Evolutionary conservation across 192 early-diverging fungal genomes (phyloP), one percentile per base, ranked within the genome.

Genomic region (Backusella tuberculispora): DNA sequence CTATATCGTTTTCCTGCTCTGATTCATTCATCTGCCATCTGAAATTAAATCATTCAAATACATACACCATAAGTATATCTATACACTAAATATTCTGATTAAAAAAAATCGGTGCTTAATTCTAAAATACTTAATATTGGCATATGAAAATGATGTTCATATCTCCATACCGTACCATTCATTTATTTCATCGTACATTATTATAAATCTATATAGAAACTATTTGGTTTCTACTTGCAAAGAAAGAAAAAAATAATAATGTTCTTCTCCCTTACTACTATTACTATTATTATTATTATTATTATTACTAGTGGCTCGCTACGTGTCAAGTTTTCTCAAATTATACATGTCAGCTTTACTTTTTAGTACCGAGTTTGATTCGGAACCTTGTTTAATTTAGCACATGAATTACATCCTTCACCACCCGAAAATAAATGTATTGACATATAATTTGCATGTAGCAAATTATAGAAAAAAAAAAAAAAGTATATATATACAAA

Each of bases 341-440:
- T n/a, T 21, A 19, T 19, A 24, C 19, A 56, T 56, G 50, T 12
- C 50, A 56, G 8, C 24, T 21, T 3, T 3, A 56, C 24, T 56
- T 8, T 53, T 21, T 56, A 4, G 50, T 21, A 8, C 19, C 50
- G 50, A 56, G 24, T 8, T 24, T 56, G 50, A 56, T 56, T 24
- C 50, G 50, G 50, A 56, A 56, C 50, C 50, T 56, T 56, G 50
- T 24, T 56, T 56, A 21, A 24, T 56, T 56, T 56, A 56, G 21
- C 50, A 56, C 19, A 19, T 56, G 50, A 56, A 56, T 21, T 21
- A 21, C 10, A 56, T 15, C 50, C 19, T 45, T 45, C 44, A 45
- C 13, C 44, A 8, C 44, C 44, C 44, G 44, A 45, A 45, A 45
- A 45, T 45, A 45, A 8, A 7, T 45, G 13, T 12, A 45, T 2